These are phyloP conservation scores for Scheffersomyces lignicola DNA, from an alignment of 1,139 yeast genomes.

Conservation along the genomic window DNA sequence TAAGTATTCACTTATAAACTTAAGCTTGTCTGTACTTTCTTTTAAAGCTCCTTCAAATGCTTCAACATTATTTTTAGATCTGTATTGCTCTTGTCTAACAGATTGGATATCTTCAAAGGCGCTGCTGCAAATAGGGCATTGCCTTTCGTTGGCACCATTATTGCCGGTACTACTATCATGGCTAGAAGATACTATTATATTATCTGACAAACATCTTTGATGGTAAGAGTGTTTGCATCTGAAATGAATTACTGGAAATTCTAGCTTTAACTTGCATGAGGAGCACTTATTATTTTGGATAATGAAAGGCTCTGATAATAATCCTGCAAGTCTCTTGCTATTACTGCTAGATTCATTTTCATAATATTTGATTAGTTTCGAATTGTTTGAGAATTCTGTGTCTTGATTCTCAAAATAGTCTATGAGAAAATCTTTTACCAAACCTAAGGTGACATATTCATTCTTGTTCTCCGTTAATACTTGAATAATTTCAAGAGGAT, in stretches of 20 bases:
- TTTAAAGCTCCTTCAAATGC: conserved; percentile 59
- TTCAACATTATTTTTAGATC: conserved; percentile 60
- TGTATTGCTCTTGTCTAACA: conserved; percentile 59
- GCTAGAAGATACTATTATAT: conserved; percentile 22
- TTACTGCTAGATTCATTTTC: conserved; percentile 63
- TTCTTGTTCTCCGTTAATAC: conserved; percentile 46
- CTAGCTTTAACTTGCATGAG: conserved; percentile 67
- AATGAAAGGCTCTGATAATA: conserved; percentile 55
- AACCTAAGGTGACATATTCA: conserved; percentile 70
- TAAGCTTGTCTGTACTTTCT: conserved; percentile 66
- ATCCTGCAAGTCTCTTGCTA: conserved; percentile 51
- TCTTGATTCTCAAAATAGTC: conserved; percentile 62
- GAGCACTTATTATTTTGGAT: conserved; percentile 73
- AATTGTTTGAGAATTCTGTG: conserved; percentile 67
- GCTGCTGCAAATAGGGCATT: conserved; percentile 74
- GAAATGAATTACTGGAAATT: conserved; percentile 81
- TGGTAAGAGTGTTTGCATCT: conserved; percentile 88
- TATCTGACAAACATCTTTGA: conserved; percentile 69
- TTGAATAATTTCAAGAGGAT: conserved; percentile 77
- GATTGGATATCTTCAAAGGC: conserved; percentile 68
- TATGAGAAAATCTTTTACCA: conserved; percentile 68
- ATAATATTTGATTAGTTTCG: conserved; percentile 66
- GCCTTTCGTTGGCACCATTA: conserved; percentile 21
- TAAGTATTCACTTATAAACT: conserved; percentile 73
- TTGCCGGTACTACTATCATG: conserved; percentile 13